Evolutionary conservation across 345 rosid species (phyloP), one percentile per base, ranked within the genome.

Genomic region (Moricandia arvensis): DNA sequence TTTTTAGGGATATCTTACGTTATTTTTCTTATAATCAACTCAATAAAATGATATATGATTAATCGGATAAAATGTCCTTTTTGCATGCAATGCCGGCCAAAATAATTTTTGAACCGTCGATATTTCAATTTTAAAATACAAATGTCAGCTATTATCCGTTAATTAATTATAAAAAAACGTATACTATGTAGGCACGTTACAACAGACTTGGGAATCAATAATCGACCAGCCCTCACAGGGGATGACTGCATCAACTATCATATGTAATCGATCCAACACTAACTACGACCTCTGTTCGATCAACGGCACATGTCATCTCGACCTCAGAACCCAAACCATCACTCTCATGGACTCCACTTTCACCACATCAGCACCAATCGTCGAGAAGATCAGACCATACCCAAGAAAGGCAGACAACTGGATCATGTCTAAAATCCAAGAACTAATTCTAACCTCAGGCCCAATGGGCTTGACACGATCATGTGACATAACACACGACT

Each of bases 301-400:
- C 84, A 53, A 80, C 81, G 89, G 86, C n/a, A 79, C 85, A 0
- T 82, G 83, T 2, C 41, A 37, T 0, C 35, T 87, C 59, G 81
- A 89, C 70, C 81, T 82, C 6, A 66, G 13, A 8, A 66, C 68
- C 27, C 76, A 73, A 24, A 87, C 87, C 0, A 63, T 91, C 71
- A 82, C 71, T 62, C 49, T 71, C 4, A 2, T 54, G 59, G 81
- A 74, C 76, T 72, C 78, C 31, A 17, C 64, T 10, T 18, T 62
- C 6, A 41, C 76, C 12, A 62, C 55, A 31, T 59, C 81, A n/a
- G 17, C 65, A 2, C 16, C 53, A 6, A 3, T 2, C 0, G 59
- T 71, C 7, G 70, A 82, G 10, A 85, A 72, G 29, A 88, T 85
- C 73, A 82, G 80, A 37, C 90, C 97, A 6, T 87, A 85, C 78